Base-by-base conservation (phyloP, 192 early-diverging fungal genomes). In the Coemansia sp. region DNA sequence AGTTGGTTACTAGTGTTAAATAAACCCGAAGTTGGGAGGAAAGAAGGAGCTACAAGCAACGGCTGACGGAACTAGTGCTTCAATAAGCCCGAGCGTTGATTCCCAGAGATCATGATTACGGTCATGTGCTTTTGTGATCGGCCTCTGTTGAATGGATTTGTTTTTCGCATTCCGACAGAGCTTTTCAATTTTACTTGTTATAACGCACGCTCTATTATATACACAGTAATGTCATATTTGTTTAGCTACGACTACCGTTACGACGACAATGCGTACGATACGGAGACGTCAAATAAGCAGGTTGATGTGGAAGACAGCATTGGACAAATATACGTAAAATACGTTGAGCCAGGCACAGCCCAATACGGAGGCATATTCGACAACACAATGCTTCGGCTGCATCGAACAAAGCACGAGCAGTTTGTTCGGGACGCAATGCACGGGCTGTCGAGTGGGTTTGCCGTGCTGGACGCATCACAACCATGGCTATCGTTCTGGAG, bases 401-500 rank as follows among this genome's bases (percentile, higher is more conserved):
- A 81, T 3, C 84, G 87, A 11, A 52, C 55, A 21, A 61, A 49
- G 27, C 93, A 95, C 73, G 71, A 84, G 41, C 56, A 70, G 27
- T 93, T 86, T 67, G 56, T 93, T 1, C 39, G 26, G 9, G 65
- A 72, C 19, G 82, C 82, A 10, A 61, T 92, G 6, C 57, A 75
- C 10, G 69, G 82, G 4, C 71, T 93, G 26, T 77, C 83, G 7
- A 59, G 75, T 22, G 80, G 77, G 51, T 88, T 86, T 57, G 79
- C 86, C 6, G 82, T 75, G 0, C 82, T 94, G 25, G 96, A 98
- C 72, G 90, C 96, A 11, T 88, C 86, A 58, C 88, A 88, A 64
- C 93, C 94, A 22, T 98, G 96, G 96, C 73, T 98, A 23, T 79
- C 89, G 7, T 95, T 92, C 61, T 98, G 96, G 96, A 88, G 89